Conservation (phyloP, 2,329 filamentous ascomycete genomes). For the Arthroderma uncinatum region DNA sequence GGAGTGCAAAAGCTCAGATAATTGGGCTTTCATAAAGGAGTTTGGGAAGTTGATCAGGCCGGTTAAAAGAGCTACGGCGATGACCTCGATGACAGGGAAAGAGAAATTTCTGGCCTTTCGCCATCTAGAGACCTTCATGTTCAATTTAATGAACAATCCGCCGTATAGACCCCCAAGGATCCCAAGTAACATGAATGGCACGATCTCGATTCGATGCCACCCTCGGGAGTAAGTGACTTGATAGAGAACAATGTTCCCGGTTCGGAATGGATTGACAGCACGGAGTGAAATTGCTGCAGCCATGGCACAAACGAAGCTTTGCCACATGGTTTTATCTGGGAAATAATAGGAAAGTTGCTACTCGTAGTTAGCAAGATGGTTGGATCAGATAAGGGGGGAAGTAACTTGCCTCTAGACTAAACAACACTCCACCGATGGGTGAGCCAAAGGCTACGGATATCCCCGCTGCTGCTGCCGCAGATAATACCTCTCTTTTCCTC, state of each 20-base stretch:
- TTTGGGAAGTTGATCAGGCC: slow-evolving; percentile 91
- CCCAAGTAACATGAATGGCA: slow-evolving; percentile 78
- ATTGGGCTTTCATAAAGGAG: slow-evolving; percentile 88
- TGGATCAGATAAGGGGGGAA: not conserved
- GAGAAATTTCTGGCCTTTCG: slow-evolving; percentile 60
- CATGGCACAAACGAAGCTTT: slow-evolving; percentile 98
- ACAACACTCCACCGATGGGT: slow-evolving; percentile 86
- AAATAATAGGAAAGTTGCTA: slow-evolving; percentile 93
- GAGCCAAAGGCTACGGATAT: slow-evolving; percentile 92
- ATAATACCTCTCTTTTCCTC: slow-evolving; percentile 84
- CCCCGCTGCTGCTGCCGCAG: slow-evolving; percentile 80
- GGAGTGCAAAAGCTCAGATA: slow-evolving; percentile 79
- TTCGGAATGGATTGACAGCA: slow-evolving; percentile 85
- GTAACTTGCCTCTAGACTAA: slow-evolving; percentile 67
- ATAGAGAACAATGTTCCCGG: slow-evolving; percentile 89
- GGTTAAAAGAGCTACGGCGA: slow-evolving; percentile 66
- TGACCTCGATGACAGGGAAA: slow-evolving; percentile 67
- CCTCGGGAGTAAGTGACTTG: slow-evolving; percentile 85
- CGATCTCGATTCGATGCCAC: slow-evolving; percentile 89
- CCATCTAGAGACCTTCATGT: slow-evolving; percentile 77
- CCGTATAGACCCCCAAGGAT: slow-evolving; percentile 89
- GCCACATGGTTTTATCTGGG: slow-evolving; percentile 99
- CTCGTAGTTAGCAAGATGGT: slow-evolving; percentile 16
- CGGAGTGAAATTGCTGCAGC: slow-evolving; percentile 91
- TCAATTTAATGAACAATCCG: slow-evolving; percentile 85